Conservation (phyloP, 2,329 filamentous ascomycete species). For the Trichophyton schoenleinii region DNA sequence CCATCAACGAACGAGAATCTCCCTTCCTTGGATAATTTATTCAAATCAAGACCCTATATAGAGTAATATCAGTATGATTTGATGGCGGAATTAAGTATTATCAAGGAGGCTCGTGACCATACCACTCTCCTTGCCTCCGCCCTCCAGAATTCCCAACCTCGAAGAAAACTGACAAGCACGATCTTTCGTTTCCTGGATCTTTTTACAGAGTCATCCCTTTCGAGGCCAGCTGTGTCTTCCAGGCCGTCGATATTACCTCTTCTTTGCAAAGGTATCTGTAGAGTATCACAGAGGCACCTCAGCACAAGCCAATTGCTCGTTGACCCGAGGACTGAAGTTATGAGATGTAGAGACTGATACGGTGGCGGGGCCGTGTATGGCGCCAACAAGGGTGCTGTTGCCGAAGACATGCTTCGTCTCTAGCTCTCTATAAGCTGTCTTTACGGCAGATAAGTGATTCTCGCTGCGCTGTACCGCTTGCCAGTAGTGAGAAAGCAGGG, state of each 20-base stretch:
- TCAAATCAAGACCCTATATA: slow-evolving; percentile 57
- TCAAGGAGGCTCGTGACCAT: slow-evolving; percentile 15
- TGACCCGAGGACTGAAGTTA: slow-evolving; percentile 35
- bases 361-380: slow-evolving; percentile 23
- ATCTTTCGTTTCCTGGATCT: slow-evolving; percentile 35
- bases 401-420: slow-evolving; percentile 9
- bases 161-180: slow-evolving; percentile 70
- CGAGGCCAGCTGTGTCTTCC: slow-evolving; percentile 11
- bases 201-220: slow-evolving; percentile 3
- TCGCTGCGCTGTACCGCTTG: background rate
- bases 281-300: slow-evolving; percentile 38
- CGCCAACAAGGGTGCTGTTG: slow-evolving; percentile 11
- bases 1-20: slow-evolving; percentile 67
- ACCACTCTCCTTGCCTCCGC: slow-evolving; percentile 57
- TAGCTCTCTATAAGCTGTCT: background rate
- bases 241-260: slow-evolving; percentile 3
- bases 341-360: slow-evolving; percentile 28
- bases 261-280: slow-evolving; percentile 19
- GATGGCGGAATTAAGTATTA: background rate
- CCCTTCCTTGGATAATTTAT: slow-evolving; percentile 43
- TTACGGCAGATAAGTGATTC: background rate
- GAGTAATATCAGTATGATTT: background rate
- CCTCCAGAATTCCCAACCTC: slow-evolving; percentile 67
- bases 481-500: background rate
- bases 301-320: slow-evolving; percentile 46